Evolutionary conservation across 2,329 filamentous ascomycete genomes (phyloP), one percentile per base, ranked within the genome.

Genomic region (Westerdykella sp.): DNA sequence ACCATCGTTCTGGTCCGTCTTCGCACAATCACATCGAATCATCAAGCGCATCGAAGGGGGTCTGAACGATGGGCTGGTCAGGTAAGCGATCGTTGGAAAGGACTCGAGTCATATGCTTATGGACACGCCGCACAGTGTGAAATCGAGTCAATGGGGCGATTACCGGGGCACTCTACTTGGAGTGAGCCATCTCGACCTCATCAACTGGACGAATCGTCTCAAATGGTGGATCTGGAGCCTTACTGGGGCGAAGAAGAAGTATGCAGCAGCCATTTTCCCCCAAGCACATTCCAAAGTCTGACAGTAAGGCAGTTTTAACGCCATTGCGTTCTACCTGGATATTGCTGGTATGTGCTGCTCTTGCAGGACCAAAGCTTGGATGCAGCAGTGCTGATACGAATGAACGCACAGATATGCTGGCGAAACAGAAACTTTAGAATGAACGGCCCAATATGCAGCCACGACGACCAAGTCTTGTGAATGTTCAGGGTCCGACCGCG

Each of bases 191-290:
- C 60, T 83, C 37, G 79, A 83, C 52, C 57, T 83, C 48, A 83
- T 83, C 62, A 83, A 83, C 52, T 83, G 80, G 80, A 80, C 77
- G 22, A 83, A 81, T 49, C 68, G 78, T 23, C 53, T 81, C 31
- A 75, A 80, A 51, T 80, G 76, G 75, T 69, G 77, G 44, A 69
- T 78, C 39, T 79, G 76, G 59, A 69, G 74, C 45, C 54, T 82
- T 41, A 76, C 74, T 2, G 76, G 79, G 4, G 74, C 74, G 45
- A 75, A 73, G 59, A 68, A 71, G 52, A 78, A 73, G 73, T 78
- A 40, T 46, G 69, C 66, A 28, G 5, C 13, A 14, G 16, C 11
- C 22, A 35, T 30, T 14, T 14, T 11, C 32, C 16, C 6, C 21
- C 14, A 15, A 35, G 5, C 21, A 28, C 6, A 12, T 15, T 18